Conservation (phyloP, 2,329 filamentous ascomycete species). For the Fusarium setosum region DNA sequence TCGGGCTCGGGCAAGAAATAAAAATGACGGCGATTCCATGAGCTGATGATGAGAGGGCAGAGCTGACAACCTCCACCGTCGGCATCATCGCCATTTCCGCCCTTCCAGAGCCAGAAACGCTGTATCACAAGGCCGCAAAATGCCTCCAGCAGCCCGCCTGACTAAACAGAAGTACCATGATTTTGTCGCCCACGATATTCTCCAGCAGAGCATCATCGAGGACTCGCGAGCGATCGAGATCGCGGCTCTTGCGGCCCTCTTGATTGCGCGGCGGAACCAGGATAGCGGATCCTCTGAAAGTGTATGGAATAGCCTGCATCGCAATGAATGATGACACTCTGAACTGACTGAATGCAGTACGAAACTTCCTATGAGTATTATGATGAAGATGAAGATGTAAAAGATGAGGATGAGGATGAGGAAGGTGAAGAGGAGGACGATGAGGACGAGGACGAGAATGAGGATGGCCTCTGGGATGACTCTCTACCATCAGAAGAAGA, state of each 20-base stretch:
- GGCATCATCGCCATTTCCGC: conserved; percentile 15
- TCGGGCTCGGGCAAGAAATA: conserved; percentile 23
- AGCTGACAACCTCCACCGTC: conserved; percentile 14
- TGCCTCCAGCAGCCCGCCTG: not conserved
- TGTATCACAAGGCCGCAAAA: not conserved
- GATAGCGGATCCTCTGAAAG: conserved; percentile 17
- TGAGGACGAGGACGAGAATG: conserved; percentile 7
- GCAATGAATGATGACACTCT: not conserved
- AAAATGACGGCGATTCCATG: conserved; percentile 21
- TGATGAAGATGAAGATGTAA: conserved; percentile 14
- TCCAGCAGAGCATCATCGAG: conserved; percentile 9
- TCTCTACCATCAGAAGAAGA: not conserved
- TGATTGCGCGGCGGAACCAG: conserved; percentile 9
- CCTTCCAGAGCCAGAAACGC: not conserved
- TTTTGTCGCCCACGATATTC: conserved; percentile 21
- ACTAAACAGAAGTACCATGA: conserved; percentile 11
- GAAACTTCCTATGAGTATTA: conserved; percentile 31
- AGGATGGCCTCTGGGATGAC: not conserved
- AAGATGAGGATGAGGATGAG: not conserved
- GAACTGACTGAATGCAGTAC: conserved; percentile 27
- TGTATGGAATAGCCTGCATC: conserved; percentile 16
- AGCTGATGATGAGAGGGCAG: conserved; percentile 9
- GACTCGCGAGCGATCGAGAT: conserved; percentile 4
- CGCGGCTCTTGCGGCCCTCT: conserved; percentile 22
- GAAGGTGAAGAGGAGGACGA: not conserved